Evolutionary conservation across 1,284 basidiomycete genomes (phyloP), one percentile per base, ranked within the genome.

Genomic region (Ganoderma lingzhi): DNA sequence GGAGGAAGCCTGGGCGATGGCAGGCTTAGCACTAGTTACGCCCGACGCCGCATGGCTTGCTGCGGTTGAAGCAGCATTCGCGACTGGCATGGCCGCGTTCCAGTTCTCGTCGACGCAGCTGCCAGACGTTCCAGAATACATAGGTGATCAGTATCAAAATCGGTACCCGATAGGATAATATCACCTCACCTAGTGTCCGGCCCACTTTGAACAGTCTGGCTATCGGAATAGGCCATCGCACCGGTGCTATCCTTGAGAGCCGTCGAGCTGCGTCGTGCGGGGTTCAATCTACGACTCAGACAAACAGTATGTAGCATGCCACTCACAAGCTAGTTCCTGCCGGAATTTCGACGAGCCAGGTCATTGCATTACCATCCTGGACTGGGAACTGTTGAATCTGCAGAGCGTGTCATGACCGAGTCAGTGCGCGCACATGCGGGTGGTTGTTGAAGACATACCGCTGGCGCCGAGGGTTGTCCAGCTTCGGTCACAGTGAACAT

Each of bases 271-370:
- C 4, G 30, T 10, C 41, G 14, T 65, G 41, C 6, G n/a, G 65
- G 4, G 48, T 14, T 62, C 42, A 75, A 64, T 28, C 23, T 48
- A 12, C 44, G 8, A 58, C 37, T 48, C 9, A 48, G 45, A 48
- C 9, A n/a, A 45, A n/a, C 19, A n/a, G 63, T 10, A 2, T 14
- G n/a, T 32, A 17, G 12, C 12, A 10, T 15, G n/a, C 23, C 15
- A 80, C 87, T 75, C 77, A 94, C 93, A 94, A 82, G 53, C 79
- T 74, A 41, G 87, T 88, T 45, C 84, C 85, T 0, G 81, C 63
- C 2, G 78, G 71, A 30, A 94, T 76, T 78, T 93, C 84, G 63
- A 89, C 90, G 17, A 61, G 80, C 93, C 93, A 95, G 15, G 91
- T 92, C 73, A 83, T 75, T 48, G 77, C 79, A 15, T 80, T 87